Conservation (phyloP, 164 flowering plant species). For the Nelumbo lutea region DNA sequence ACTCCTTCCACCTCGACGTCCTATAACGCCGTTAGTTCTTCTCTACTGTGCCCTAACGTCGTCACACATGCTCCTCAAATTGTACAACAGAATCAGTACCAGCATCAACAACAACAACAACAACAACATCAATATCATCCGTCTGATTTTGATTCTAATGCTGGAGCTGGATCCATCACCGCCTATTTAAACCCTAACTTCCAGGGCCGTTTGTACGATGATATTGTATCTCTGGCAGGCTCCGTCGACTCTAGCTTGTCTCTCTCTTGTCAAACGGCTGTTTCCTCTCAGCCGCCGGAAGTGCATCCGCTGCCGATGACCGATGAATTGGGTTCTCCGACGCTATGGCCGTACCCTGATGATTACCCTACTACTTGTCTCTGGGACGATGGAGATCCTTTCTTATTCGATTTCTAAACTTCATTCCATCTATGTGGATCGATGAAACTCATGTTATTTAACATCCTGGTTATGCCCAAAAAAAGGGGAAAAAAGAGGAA, state of each 20-base stretch:
- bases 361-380: constrained; percentile 38
- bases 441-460: background rate
- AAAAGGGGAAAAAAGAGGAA: background rate
- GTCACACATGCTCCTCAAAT: constrained; percentile 9
- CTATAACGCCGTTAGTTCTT: background rate
- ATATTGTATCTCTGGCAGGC: constrained; percentile 36
- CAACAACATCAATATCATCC: constrained; percentile 1
- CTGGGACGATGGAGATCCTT: constrained; percentile 65
- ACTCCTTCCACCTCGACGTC: constrained; percentile 11
- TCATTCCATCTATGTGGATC: background rate
- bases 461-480: background rate
- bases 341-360: constrained; percentile 42
- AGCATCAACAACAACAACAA: constrained; percentile 6
- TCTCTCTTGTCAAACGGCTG: constrained; percentile 12
- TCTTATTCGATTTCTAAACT: constrained; percentile 43
- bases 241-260: constrained; percentile 41
- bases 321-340: constrained; percentile 30
- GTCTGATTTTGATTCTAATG: constrained; percentile 5
- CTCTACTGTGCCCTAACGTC: constrained; percentile 19
- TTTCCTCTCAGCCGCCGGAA: constrained; percentile 6
- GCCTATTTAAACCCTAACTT: constrained; percentile 10
- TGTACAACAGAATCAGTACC: constrained; percentile 1
- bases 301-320: constrained; percentile 17
- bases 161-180: constrained; percentile 6
- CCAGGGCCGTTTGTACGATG: constrained; percentile 21